Conservation (phyloP, 2,329 filamentous ascomycete genomes). For the Calonectria fujianensis region DNA sequence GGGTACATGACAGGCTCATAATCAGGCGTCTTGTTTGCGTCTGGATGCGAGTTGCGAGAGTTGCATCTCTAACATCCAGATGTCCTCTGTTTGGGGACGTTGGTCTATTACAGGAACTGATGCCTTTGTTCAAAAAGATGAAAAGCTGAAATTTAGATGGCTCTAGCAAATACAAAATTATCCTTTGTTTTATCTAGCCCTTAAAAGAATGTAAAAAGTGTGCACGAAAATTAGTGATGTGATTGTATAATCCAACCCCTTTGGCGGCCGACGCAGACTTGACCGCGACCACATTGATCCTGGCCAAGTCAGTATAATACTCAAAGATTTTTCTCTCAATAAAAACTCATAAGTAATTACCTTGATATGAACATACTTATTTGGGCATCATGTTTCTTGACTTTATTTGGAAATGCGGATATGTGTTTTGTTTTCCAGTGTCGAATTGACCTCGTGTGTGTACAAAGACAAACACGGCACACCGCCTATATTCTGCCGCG, state of each 20-base stretch:
- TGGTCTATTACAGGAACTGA: slow-evolving; percentile 21
- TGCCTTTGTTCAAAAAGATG: slow-evolving; percentile 29
- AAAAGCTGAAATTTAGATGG: slow-evolving; percentile 27
- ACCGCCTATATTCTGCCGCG: slow-evolving; percentile 41
- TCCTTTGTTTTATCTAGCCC: slow-evolving; percentile 23
- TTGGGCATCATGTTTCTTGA: too few relatives aligned
- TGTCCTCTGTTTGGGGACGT: slow-evolving; percentile 23
- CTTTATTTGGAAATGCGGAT: too few relatives aligned
- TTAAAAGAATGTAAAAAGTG: background rate
- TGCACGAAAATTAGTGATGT: background rate
- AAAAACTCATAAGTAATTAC: too few relatives aligned
- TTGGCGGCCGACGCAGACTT: too few relatives aligned
- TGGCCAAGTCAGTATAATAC: too few relatives aligned
- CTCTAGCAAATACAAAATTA: slow-evolving; percentile 31
- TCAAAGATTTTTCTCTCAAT: too few relatives aligned
- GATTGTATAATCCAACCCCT: background rate
- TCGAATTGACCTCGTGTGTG: background rate
- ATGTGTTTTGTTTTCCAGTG: too few relatives aligned
- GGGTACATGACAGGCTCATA: slow-evolving; percentile 48
- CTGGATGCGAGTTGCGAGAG: slow-evolving; percentile 33
- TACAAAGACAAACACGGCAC: slow-evolving; percentile 1
- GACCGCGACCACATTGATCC: too few relatives aligned
- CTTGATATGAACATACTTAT: too few relatives aligned
- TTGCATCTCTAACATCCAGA: slow-evolving; percentile 31
- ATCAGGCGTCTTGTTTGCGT: slow-evolving; percentile 54